These are phyloP conservation scores for Castanopsis chinensis DNA, from an alignment of 306 rosid genomes.

Conservation along the genomic window DNA sequence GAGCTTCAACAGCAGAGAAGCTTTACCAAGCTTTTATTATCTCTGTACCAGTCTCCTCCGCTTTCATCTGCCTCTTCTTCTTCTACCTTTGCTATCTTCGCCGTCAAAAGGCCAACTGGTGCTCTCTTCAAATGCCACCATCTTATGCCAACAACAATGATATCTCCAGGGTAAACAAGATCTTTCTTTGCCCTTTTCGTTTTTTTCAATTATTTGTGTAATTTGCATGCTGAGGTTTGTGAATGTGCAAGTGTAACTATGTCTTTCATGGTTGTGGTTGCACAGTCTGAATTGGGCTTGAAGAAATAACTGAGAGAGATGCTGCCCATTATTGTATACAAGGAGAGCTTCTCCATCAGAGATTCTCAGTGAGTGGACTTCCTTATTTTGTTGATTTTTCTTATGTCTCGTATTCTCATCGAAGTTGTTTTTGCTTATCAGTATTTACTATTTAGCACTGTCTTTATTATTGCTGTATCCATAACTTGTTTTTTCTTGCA, in stretches of 20 bases:
- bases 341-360: conserved; percentile 70
- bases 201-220: neutral
- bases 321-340: conserved; percentile 77
- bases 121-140: conserved; percentile 46
- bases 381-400: neutral
- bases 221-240: neutral
- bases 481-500: neutral
- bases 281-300: conserved; percentile 58
- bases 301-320: conserved; percentile 75
- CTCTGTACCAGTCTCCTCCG: conserved; percentile 61
- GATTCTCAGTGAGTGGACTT: conserved; percentile 71
- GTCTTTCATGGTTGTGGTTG: neutral
- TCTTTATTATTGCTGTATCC: neutral
- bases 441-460: no score
- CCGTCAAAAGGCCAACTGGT: conserved; percentile 61
- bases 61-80: conserved; percentile 60
- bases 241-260: neutral
- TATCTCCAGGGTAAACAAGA: conserved; percentile 38
- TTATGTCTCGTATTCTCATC: neutral
- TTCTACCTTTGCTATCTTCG: conserved; percentile 76
- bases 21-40: conserved; percentile 59
- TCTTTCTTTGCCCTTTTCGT: neutral
- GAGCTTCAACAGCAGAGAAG: conserved; percentile 37
- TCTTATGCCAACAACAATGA: conserved; percentile 13
- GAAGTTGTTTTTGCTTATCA: no score